phyloP scores from a whole-genome alignment of 331 rosid species.

The Quercus tomentella region DNA sequence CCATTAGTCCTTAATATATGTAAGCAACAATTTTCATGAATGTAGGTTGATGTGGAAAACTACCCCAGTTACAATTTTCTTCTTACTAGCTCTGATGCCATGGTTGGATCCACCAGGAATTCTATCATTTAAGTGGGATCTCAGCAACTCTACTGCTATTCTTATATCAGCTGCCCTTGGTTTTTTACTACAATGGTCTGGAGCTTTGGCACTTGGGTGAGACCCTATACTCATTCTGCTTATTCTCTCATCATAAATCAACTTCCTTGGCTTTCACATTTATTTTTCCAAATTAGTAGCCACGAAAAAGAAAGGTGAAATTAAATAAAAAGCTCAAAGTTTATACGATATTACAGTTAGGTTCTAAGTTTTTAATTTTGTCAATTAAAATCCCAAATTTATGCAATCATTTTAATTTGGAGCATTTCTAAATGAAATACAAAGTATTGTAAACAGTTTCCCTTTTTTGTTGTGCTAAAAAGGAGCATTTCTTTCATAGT shows the following conservation, averaged over 20 bases:
- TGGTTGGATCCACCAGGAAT: slow-evolving; percentile 99
- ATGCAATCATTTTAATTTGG: no score
- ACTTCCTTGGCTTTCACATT: not conserved
- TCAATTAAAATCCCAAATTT: no score
- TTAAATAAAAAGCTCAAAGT: no score
- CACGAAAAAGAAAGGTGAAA: not conserved
- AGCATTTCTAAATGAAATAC: no score
- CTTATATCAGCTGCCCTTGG: slow-evolving; percentile 81
- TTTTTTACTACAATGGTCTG: slow-evolving; percentile 96
- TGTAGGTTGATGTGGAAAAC: slow-evolving; percentile 95
- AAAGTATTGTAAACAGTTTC: no score
- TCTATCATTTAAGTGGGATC: slow-evolving; percentile 70
- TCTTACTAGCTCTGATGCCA: slow-evolving; percentile 84
- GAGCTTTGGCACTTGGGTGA: slow-evolving; percentile 96
- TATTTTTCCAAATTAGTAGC: not conserved
- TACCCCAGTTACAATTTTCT: slow-evolving; percentile 74
- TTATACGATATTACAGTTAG: no score
- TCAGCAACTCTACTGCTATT: slow-evolving; percentile 50
- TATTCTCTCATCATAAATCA: not conserved
- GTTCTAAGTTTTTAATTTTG: no score
- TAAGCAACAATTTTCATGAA: not conserved
- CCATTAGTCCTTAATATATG: not conserved
- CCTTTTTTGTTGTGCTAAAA: no score
- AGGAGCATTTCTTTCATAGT: no score
- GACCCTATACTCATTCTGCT: slow-evolving; percentile 13